These are phyloP conservation scores for Ziziphus jujuba DNA, from an alignment of 306 rosid species.

Conservation along the genomic window DNA sequence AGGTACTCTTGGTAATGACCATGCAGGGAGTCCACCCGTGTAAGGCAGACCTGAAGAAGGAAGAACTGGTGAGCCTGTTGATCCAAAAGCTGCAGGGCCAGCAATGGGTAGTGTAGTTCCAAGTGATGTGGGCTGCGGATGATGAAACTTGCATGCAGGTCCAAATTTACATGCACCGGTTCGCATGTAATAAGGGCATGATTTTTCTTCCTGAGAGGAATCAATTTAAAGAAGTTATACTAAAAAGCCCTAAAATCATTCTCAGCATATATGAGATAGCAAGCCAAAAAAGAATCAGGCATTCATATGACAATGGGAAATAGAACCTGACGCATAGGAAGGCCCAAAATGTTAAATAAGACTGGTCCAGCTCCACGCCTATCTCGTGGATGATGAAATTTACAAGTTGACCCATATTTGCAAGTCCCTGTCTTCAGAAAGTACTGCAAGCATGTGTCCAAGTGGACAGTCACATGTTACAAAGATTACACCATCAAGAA, in stretches of 20 bases:
- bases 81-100: conserved; percentile 50
- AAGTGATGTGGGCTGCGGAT: conserved; percentile 66
- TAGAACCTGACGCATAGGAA: conserved; percentile 88
- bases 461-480: conserved; percentile 20
- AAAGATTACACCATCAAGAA: conserved; percentile 1
- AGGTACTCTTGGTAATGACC: conserved; percentile 74
- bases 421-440: conserved; percentile 97
- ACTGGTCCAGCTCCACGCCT: conserved; percentile 95
- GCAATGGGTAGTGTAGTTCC: conserved; percentile 48
- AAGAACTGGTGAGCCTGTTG: conserved; percentile 45
- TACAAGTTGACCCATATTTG: conserved; percentile 93
- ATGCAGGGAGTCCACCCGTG: conserved; percentile 60
- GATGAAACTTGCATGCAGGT: conserved; percentile 92
- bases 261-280: background rate
- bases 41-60: conserved; percentile 66
- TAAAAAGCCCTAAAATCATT: background rate
- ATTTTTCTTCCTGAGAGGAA: conserved; percentile 72
- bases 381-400: conserved; percentile 95
- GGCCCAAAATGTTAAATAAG: conserved; percentile 67
- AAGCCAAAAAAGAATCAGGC: background rate
- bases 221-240: conserved; percentile 1
- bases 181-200: conserved; percentile 88
- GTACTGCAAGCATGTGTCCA: conserved; percentile 57
- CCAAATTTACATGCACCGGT: conserved; percentile 89
- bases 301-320: conserved; percentile 1